Base-by-base conservation (phyloP, 345 rosid genomes). In the Garcia nutans region DNA sequence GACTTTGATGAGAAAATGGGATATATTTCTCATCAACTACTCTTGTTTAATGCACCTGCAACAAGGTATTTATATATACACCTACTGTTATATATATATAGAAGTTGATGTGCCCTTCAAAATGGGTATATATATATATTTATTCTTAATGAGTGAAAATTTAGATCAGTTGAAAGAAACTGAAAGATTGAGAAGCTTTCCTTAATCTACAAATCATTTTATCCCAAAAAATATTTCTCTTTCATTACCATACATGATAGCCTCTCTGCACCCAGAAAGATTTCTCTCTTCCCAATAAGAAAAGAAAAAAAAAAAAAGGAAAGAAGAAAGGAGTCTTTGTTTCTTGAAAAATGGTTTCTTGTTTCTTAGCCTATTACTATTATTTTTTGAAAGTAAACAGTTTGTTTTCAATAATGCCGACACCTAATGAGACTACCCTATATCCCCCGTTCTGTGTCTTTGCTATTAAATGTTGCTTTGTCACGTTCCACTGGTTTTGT, bases 1-100 rank as follows among this genome's bases (percentile, higher is more conserved):
- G 82, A 83, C 78, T 55, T 80, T 22, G 70, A 71, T 74, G 77
- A 71, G 55, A 65, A 76, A 69, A 64, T 42, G 49, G 80, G 85
- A 76, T 79, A 83, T 41, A 45, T 79, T 74, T 22, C 79, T 60
- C 67, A 52, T 74, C 77, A 71, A 62, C 65, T 72, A 72, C 77
- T 71, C 55, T 31, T 60, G 72, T 31, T 79, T 58, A 64, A 76
- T 58, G 78, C 75, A 74, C 62, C 85, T 76, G 80, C 74, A 68
- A 65, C n/a, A 62, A 67, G 8, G 22, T 42, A 52, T 64, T 22
- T 37, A 64, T 71, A 12, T 60, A 0, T 5, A 10, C 28, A 1
- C 11, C 20, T 31, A 54, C 71, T 33, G 37, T 58, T 70, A 11
- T 50, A 11, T 13, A 50, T 50, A 50, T 12, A 3, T 50, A 37